Evolutionary conservation across 2,329 filamentous ascomycete species (phyloP), one percentile per base, ranked within the genome.

Genomic region (Dothidotthia symphoricarpi): DNA sequence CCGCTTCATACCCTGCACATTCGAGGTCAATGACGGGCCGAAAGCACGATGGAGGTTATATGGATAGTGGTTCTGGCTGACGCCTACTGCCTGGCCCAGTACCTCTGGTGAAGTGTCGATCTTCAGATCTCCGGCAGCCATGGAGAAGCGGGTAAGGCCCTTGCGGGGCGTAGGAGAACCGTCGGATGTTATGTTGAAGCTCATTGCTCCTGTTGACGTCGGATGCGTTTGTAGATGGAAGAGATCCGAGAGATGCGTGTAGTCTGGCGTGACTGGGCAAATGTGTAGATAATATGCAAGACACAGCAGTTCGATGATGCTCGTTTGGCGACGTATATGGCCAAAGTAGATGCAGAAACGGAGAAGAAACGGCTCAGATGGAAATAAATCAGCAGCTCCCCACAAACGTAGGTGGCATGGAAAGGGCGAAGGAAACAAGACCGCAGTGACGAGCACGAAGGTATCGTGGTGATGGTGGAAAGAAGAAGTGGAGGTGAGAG

Each of bases 81-180:
- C 51, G 49, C 64, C 56, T 60, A 64, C 60, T 59, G 55, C 49
- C 47, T 57, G 50, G 34, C 59, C 60, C 45, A 66, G 41, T 38
- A 47, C 47, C 50, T 64, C 61, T 43, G 63, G 58, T 34, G 63
- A 66, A 31, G 59, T 64, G 26, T 64, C 59, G 33, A 63, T 40
- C 31, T 43, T 55, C 34, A 64, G 50, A 36, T 66, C 63, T 22
- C 57, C 57, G 29, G 59, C 41, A 36, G 55, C 43, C 39, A 51
- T 48, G 24, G 55, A 39, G 46, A 64, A 63, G 39, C 59, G 55
- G 28, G 45, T 25, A 19, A 50, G 30, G 28, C 51, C 52, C 43
- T 70, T 70, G 54, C 67, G 67, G 19, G 66, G 67, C 24, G 66
- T 68, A 19, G 67, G 67, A 34, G 67, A 70, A 16, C 66, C 66